A percentile compares a stretch with the other conserved stretches of the same genome.
These are phyloP conservation scores for Trichosporon coremiiforme DNA, from an alignment of 1,284 basidiomycete genomes.

Conservation along the genomic window DNA sequence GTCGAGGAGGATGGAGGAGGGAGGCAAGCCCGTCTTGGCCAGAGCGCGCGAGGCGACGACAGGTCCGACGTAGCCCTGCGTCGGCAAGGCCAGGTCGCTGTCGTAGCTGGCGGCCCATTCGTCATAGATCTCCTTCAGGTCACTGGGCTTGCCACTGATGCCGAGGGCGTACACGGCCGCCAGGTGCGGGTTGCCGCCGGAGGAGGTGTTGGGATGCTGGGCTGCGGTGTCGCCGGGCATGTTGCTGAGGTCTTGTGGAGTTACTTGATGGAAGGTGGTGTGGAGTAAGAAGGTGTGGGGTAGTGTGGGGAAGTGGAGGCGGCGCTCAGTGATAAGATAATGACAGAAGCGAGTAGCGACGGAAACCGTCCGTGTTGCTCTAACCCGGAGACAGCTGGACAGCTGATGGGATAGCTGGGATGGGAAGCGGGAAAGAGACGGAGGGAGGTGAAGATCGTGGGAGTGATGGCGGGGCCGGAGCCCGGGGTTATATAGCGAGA, in stretches of 20 bases:
- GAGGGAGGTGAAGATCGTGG: too few species aligned
- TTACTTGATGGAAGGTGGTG: too few species aligned
- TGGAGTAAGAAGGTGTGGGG: not conserved
- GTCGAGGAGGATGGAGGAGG: slow-evolving; percentile 17
- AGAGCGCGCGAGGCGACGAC: not conserved
- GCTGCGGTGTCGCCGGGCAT: slow-evolving; percentile 48
- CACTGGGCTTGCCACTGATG: not conserved
- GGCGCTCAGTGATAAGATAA: not conserved
- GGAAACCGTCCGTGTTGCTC: too few species aligned
- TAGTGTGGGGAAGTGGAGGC: not conserved
- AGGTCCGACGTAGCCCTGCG: slow-evolving; percentile 22
- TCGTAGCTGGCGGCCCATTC: slow-evolving; percentile 49
- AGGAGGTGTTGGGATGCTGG: not conserved
- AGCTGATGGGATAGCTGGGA: too few species aligned
- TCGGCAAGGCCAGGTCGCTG: slow-evolving; percentile 14
- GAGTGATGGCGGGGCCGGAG: too few species aligned
- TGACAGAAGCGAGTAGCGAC: not conserved
- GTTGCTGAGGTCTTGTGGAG: slow-evolving; percentile 37
- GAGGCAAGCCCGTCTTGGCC: not conserved
- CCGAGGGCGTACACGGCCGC: slow-evolving; percentile 11
- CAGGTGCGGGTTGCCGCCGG: slow-evolving; percentile 31
- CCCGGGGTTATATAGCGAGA: not conserved
- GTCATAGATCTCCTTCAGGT: slow-evolving; percentile 22
- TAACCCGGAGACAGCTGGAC: too few species aligned
- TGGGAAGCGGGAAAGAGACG: too few species aligned